phyloP scores from a whole-genome alignment of 75 land plant species.

The Azolla pinnata region DNA sequence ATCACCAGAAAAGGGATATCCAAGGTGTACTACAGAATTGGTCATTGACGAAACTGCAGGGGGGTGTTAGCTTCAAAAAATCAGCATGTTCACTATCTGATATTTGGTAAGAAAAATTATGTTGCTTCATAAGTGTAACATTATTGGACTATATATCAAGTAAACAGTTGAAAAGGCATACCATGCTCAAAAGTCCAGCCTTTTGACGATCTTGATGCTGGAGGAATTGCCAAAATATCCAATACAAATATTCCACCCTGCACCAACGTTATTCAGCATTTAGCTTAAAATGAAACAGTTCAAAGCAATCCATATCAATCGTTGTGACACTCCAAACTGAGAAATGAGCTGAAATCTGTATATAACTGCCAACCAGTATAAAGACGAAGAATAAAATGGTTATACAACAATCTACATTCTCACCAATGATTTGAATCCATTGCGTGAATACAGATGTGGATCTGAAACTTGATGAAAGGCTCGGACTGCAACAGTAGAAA shows the following conservation, averaged over 20 bases:
- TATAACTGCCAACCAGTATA: too few species aligned
- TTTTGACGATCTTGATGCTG: conserved; percentile 17
- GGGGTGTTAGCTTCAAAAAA: too few species aligned
- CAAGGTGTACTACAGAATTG: conserved; percentile 9
- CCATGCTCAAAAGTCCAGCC: conserved; percentile 31
- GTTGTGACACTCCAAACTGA: too few species aligned
- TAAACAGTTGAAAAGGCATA: conserved; percentile 2
- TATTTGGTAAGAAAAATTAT: too few species aligned
- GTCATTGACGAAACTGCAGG: conserved; percentile 18
- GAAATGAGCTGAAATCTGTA: too few species aligned
- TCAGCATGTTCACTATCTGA: too few species aligned
- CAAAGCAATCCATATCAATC: too few species aligned
- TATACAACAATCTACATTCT: not conserved
- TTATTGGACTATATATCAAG: too few species aligned
- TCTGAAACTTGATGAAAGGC: conserved; percentile 20
- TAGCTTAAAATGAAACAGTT: too few species aligned
- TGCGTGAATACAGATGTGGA: conserved; percentile 17
- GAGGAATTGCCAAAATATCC: conserved; percentile 24
- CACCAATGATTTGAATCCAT: conserved; percentile 28
- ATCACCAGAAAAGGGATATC: conserved; percentile 31
- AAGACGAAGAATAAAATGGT: not conserved
- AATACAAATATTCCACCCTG: conserved; percentile 32
- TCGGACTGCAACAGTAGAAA: conserved; percentile 32
- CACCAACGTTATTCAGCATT: too few species aligned
- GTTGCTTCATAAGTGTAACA: too few species aligned